These are phyloP conservation scores for Parmelia sp. DNA, from an alignment of 495 filamentous ascomycete genomes.

Conservation along the genomic window DNA sequence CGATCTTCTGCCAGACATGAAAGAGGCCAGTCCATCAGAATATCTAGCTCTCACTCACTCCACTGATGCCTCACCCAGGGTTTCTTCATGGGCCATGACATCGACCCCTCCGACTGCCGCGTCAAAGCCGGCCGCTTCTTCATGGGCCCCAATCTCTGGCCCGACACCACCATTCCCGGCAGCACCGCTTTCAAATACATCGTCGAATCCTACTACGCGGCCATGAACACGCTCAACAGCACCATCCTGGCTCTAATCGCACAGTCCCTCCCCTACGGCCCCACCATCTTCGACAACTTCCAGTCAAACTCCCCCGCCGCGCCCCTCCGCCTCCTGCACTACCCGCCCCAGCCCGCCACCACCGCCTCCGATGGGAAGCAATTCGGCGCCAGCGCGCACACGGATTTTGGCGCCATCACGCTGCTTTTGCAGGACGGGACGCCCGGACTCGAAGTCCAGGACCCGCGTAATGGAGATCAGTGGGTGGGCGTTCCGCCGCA, in stretches of 20 bases:
- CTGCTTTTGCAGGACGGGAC: slow-evolving; percentile 34
- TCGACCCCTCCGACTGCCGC: slow-evolving; percentile 29
- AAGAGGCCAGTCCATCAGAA: too few relatives aligned
- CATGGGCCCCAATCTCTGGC: slow-evolving; percentile 32
- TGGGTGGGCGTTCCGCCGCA: slow-evolving; percentile 32
- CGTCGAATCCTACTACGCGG: slow-evolving; percentile 24
- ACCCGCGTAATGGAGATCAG: neutral
- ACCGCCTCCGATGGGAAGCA: slow-evolving; percentile 21
- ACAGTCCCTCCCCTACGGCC: slow-evolving; percentile 27
- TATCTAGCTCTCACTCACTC: slow-evolving; percentile 6
- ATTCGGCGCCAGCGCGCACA: slow-evolving; percentile 34
- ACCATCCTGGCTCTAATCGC: slow-evolving; percentile 26
- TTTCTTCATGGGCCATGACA: slow-evolving; percentile 31
- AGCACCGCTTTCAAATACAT: slow-evolving; percentile 23
- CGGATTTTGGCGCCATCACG: slow-evolving; percentile 38
- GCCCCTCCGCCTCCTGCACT: slow-evolving; percentile 34
- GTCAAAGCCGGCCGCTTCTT: slow-evolving; percentile 26
- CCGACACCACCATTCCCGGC: slow-evolving; percentile 13
- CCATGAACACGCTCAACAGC: slow-evolving; percentile 18
- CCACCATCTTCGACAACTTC: slow-evolving; percentile 21
- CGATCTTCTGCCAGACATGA: slow-evolving; percentile 29
- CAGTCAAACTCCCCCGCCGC: slow-evolving; percentile 20
- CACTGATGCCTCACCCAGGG: too few relatives aligned
- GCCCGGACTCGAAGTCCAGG: slow-evolving; percentile 31
- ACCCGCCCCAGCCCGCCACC: slow-evolving; percentile 21